Base-by-base conservation (phyloP, 208 protist species). In the Trypanosoma cruzi region DNA sequence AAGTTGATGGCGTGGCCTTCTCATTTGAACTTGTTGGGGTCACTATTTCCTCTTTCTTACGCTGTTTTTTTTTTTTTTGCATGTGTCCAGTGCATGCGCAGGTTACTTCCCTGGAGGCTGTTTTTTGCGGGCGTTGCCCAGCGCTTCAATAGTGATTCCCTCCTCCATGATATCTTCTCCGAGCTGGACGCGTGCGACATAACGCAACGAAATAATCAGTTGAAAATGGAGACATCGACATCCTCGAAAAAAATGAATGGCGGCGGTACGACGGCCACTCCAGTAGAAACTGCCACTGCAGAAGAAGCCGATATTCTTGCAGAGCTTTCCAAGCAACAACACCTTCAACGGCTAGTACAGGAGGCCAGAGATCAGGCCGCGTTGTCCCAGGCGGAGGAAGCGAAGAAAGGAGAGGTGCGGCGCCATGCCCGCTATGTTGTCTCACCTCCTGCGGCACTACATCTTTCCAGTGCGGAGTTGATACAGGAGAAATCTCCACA, bases 401-500 rank as follows among this genome's bases (percentile, higher is more conserved):
- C 46, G 22, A 67, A 49, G 37, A 52, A 49, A 28, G 31, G 49
- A 20, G 71, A 63, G 32, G 62, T 61, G 13, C 46, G 64, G 13
- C 56, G 76, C 37, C 76, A 67, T 26, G 60, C 71, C 16, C 56
- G 29, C 16, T 89, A 85, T 68, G 65, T 81, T 28, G 86, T 76
- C 52, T 73, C 84, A 34, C 68, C 64, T 29, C 65, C 89, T 57
- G 85, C 80, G 0, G 81, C 73, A 55, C 68, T 77, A 18, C 88
- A 81, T 69, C 64, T 89, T 16, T 89, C 85, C 8, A 82, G 80
- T 14, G 75, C 80, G 10, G 89, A 95, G 57, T 69, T 91, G 8
- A 81, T 91, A 29, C 77, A 86, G 37, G 88, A 92, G 48, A 85
- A 85, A 53, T 79, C 84, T 8, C 90, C 86, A 22, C 90, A 96